Evolutionary conservation across 257 asterid species (phyloP).

Genomic region (Nicotiana tabacum): DNA sequence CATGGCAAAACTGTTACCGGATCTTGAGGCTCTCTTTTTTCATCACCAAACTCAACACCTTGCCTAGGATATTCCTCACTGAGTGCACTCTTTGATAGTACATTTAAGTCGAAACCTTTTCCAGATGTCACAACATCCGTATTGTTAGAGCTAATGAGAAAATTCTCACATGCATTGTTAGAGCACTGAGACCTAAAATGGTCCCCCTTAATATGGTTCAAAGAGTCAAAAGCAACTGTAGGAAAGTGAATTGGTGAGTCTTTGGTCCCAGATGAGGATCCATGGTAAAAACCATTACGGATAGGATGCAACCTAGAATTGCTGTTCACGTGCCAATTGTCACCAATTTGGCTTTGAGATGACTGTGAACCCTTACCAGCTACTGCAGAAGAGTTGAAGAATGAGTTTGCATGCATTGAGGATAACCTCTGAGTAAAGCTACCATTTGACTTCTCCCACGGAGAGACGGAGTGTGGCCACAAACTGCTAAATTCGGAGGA

Average conservation of each 20-base stretch:
- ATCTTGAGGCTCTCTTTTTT: slow-evolving; percentile 29
- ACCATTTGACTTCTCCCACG: slow-evolving; percentile 58
- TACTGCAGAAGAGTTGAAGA: slow-evolving; percentile 38
- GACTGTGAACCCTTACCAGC: slow-evolving; percentile 30
- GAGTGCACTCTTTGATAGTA: slow-evolving; percentile 35
- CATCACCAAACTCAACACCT: slow-evolving; percentile 41
- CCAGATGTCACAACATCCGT: slow-evolving; percentile 33
- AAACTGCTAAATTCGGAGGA: slow-evolving; percentile 39
- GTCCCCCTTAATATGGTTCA: slow-evolving; percentile 29
- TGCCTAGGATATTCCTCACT: slow-evolving; percentile 29
- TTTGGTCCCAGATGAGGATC: slow-evolving; percentile 56
- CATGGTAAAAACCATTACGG: slow-evolving; percentile 46
- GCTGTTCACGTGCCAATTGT: slow-evolving; percentile 45
- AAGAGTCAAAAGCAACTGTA: slow-evolving; percentile 29
- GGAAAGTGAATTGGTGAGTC: slow-evolving; percentile 32
- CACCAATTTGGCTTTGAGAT: slow-evolving; percentile 36
- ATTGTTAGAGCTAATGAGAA: slow-evolving; percentile 20
- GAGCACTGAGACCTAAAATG: slow-evolving; percentile 27
- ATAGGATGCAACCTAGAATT: slow-evolving; percentile 28
- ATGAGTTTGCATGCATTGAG: slow-evolving; percentile 33
- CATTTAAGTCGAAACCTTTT: slow-evolving; percentile 67
- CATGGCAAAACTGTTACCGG: slow-evolving; percentile 52
- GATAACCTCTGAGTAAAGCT: slow-evolving; percentile 46
- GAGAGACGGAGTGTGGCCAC: slow-evolving; percentile 45
- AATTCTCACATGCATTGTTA: slow-evolving; percentile 32